Percentiles rank a stretch among this genome's conserved stretches.
phyloP scores from a whole-genome alignment of 805 yeast species.

The Saturnispora sanitii region DNA sequence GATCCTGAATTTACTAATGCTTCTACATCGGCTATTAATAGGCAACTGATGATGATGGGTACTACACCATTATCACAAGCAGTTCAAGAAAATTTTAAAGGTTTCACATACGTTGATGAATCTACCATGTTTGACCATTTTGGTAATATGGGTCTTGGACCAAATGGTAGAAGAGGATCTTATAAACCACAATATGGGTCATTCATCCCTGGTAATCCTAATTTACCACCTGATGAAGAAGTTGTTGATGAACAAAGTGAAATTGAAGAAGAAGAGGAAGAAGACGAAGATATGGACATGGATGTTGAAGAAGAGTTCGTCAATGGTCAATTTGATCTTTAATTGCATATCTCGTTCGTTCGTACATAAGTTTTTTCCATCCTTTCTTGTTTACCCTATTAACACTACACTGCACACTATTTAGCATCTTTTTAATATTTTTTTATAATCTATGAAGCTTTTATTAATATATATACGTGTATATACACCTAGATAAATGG shows the following conservation, averaged over 20 bases:
- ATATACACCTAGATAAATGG: background rate
- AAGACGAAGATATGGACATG: constrained; percentile 35
- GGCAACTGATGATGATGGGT: constrained; percentile 53
- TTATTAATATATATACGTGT: background rate
- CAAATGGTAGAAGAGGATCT: constrained; percentile 29
- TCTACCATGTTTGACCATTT: constrained; percentile 85
- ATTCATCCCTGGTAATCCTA: constrained; percentile 70
- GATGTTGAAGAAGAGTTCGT: constrained; percentile 67
- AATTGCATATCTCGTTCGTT: background rate
- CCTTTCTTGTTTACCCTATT: background rate
- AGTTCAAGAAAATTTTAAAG: constrained; percentile 91
- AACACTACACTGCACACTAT: background rate
- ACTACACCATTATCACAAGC: constrained; percentile 88
- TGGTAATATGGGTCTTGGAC: constrained; percentile 9
- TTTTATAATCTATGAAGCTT: no score
- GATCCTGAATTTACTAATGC: constrained; percentile 97
- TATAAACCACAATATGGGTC: constrained; percentile 46
- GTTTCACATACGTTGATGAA: constrained; percentile 93
- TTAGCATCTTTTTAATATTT: background rate
- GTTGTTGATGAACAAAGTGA: constrained; percentile 64
- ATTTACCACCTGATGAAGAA: constrained; percentile 74
- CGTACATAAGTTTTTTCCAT: background rate
- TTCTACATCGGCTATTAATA: constrained; percentile 70
- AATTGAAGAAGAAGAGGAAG: constrained; percentile 34
- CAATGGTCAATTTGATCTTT: constrained; percentile 82